Evolutionary conservation across 495 filamentous ascomycete species (phyloP), one percentile per base, ranked within the genome.

Genomic region (Neurospora pannonica): DNA sequence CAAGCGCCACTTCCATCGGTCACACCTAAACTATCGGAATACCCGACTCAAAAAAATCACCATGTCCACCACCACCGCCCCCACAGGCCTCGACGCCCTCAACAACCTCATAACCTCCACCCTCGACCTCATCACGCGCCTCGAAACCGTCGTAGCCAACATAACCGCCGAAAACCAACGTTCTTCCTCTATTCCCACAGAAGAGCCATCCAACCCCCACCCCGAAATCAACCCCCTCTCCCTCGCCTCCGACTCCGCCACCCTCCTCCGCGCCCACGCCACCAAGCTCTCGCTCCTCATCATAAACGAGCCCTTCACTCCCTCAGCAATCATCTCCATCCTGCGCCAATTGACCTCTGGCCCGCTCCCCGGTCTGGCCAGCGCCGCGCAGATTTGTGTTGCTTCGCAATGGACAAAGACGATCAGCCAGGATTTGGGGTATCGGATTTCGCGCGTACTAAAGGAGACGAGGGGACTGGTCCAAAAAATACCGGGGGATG

Each of bases 281-380:
- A 97, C 94, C 39, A 97, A 96, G 71, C 87, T 97, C 34, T 94
- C 92, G 0, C 89, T 97, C 19, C 87, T 97, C 2, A 87, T 94
- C 3, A 92, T 97, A 77, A 96, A 90, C 73, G 87, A 91, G 19
- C 94, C 94, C 0, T 96, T 97, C 81, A 94, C 94, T 0, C 89
- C 91, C 5, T 88, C 92, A 0, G 94, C 93, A 17, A 88, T 96
- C 38, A 81, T 74, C 67, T 89, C 84, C 15, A 88, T 95, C 17
- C 83, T 97, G 8, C 87, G 87, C 9, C 89, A 92, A 28, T 82
- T 95, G 5, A 86, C 88, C 40, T 86, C 88, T 28, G 88, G 88
- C 11, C 88, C 91, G 8, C 85, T 97, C 0, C 92, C 92, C 4
- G 91, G 88, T 4, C 82, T 97, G 36, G 89, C 93, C 31, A 90